Percentiles rank a stretch among this genome's conserved stretches.
These are phyloP conservation scores for Rubus parviflorus DNA, from an alignment of 306 rosid species.

Conservation along the genomic window DNA sequence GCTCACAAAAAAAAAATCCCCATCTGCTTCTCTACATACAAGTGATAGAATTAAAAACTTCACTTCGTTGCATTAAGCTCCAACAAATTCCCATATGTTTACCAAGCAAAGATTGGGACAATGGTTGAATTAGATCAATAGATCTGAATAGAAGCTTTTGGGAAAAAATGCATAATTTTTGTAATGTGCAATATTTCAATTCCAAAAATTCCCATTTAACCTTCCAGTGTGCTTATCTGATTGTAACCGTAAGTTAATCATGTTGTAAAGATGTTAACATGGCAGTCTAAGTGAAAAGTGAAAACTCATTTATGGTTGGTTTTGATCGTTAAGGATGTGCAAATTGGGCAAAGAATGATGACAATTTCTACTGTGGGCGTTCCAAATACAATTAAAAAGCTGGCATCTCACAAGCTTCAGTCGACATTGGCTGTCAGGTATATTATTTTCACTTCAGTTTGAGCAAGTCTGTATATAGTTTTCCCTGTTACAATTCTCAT, in stretches of 20 bases:
- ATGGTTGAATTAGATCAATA: not conserved
- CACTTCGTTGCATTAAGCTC: not conserved
- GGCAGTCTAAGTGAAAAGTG: not conserved
- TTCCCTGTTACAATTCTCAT: slow-evolving; percentile 12
- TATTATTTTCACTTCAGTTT: slow-evolving; percentile 9
- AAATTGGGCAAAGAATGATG: slow-evolving; percentile 98
- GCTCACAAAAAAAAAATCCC: not conserved
- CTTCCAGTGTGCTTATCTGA: not conserved
- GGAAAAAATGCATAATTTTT: not conserved
- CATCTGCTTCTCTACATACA: slow-evolving; percentile 7
- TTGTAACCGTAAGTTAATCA: not conserved
- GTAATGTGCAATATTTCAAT: not conserved
- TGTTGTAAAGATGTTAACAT: not conserved
- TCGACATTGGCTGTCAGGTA: slow-evolving; percentile 98
- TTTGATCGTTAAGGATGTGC: slow-evolving; percentile 55
- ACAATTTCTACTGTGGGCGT: slow-evolving; percentile 97
- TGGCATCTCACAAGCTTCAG: slow-evolving; percentile 96
- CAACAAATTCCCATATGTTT: not conserved
- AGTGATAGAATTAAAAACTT: not conserved
- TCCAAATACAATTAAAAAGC: slow-evolving; percentile 85
- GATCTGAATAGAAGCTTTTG: not conserved
- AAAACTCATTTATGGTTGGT: slow-evolving; percentile 17
- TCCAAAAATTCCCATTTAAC: not conserved
- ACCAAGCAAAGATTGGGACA: not conserved
- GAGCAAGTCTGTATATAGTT: not conserved